These are phyloP conservation scores for Neurospora sp. DNA, from an alignment of 2,329 filamentous ascomycete genomes.

Conservation along the genomic window DNA sequence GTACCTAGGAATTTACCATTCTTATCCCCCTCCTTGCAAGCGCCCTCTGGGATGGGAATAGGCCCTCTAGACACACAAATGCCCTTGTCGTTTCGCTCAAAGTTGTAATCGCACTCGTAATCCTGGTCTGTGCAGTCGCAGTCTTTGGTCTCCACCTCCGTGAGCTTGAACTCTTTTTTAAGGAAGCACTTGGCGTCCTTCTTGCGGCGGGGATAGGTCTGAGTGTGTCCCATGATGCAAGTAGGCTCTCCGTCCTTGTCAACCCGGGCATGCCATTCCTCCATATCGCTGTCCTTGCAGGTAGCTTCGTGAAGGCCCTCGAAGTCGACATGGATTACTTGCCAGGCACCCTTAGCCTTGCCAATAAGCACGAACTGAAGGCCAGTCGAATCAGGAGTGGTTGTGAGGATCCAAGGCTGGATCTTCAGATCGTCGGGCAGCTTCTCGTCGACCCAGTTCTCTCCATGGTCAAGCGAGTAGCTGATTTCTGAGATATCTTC, in stretches of 20 bases:
- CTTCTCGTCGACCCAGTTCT: slow-evolving; percentile 65
- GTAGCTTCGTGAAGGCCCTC: slow-evolving; percentile 67
- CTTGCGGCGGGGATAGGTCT: slow-evolving; percentile 77
- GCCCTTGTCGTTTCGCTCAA: slow-evolving; percentile 54
- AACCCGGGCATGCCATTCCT: slow-evolving; percentile 77
- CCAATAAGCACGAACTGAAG: slow-evolving; percentile 80
- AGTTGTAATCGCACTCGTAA: slow-evolving; percentile 97
- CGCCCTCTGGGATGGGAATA: slow-evolving; percentile 56
- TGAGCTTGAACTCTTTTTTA: slow-evolving; percentile 73
- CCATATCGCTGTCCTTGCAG: slow-evolving; percentile 70
- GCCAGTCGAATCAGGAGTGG: slow-evolving; percentile 84
- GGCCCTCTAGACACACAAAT: slow-evolving; percentile 57
- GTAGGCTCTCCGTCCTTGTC: slow-evolving; percentile 71
- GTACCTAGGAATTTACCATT: slow-evolving; percentile 71
- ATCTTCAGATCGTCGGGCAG: slow-evolving; percentile 59
- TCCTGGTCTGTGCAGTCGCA: slow-evolving; percentile 78
- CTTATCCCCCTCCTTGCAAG: slow-evolving; percentile 55
- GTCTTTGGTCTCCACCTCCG: slow-evolving; percentile 54
- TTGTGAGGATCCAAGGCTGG: slow-evolving; percentile 65
- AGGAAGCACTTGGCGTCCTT: slow-evolving; percentile 83
- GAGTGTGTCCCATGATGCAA: slow-evolving; percentile 93
- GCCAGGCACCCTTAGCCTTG: slow-evolving; percentile 43
- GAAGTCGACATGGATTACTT: slow-evolving; percentile 75
- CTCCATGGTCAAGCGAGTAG: slow-evolving; percentile 86
- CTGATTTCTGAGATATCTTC: slow-evolving; percentile 46